A percentile compares a stretch with the other conserved stretches of the same genome.
Evolutionary conservation across 768 basidiomycete species (phyloP).

Genomic region (Boletellus ananas): DNA sequence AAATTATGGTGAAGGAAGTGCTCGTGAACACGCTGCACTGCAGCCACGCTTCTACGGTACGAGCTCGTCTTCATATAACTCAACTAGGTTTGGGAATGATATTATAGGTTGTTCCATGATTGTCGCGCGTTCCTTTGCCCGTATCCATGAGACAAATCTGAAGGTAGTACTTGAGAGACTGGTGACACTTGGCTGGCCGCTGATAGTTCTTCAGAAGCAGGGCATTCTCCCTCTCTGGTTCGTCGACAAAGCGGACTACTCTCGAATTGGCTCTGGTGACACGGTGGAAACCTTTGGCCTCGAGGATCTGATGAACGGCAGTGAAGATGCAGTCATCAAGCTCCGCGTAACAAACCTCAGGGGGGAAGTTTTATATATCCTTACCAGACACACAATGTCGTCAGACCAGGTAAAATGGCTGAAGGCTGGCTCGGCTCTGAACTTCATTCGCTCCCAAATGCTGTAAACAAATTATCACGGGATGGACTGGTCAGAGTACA

Average conservation of each 20-base stretch:
- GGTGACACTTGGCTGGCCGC: not conserved
- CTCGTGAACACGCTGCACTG: constrained; percentile 94
- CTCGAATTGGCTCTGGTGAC: constrained; percentile 79
- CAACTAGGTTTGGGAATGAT: not conserved
- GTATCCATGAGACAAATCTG: constrained; percentile 97
- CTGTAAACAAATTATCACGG: constrained; percentile 7
- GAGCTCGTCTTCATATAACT: constrained; percentile 2
- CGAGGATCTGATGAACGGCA: constrained; percentile 51
- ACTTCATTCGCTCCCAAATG: constrained; percentile 72
- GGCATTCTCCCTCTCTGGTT: constrained; percentile 97
- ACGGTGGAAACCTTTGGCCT: constrained; percentile 82
- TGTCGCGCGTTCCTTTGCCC: constrained; percentile 89
- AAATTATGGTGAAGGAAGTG: constrained; percentile 97
- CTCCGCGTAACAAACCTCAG: constrained; percentile 64
- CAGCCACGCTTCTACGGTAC: constrained; percentile 92
- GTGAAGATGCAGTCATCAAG: constrained; percentile 40
- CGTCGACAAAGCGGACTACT: constrained; percentile 79
- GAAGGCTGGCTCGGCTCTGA: constrained; percentile 82
- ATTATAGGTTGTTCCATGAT: constrained; percentile 76
- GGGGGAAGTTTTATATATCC: constrained; percentile 64
- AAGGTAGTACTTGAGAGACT: constrained; percentile 53
- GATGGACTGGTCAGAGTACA: not conserved
- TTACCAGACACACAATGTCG: constrained; percentile 86
- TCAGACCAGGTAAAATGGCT: constrained; percentile 90
- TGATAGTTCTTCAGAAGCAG: constrained; percentile 70